Evolutionary conservation across 1,284 basidiomycete species (phyloP).

Genomic region (Leccinum subrobustum): DNA sequence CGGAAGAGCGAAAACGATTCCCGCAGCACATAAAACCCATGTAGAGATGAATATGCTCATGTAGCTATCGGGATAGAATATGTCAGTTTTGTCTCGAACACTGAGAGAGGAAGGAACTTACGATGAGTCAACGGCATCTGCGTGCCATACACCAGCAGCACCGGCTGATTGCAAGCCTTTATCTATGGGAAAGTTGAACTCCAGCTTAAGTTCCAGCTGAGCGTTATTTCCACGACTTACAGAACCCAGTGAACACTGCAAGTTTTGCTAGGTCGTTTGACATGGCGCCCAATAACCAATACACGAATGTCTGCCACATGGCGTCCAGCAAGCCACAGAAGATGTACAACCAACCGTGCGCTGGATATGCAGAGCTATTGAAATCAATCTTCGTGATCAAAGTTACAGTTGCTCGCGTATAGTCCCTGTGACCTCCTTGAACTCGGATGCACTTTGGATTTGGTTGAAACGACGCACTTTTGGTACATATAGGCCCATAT

Average conservation of each 20-base stretch:
- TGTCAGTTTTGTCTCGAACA: background rate
- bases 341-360: constrained; percentile 46
- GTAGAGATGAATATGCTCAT: constrained; percentile 41
- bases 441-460: background rate
- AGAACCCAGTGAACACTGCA: constrained; percentile 34
- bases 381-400: constrained; percentile 43
- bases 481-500: constrained; percentile 55
- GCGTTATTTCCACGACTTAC: constrained; percentile 13
- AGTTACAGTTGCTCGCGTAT: constrained; percentile 44
- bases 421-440: constrained; percentile 36
- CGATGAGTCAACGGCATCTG: constrained; percentile 24
- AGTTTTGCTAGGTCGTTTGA: constrained; percentile 34
- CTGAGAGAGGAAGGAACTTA: constrained; percentile 13
- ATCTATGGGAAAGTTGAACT: constrained; percentile 15
- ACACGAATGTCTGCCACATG: constrained; percentile 61
- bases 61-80: constrained; percentile 26
- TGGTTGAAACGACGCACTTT: constrained; percentile 32
- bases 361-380: constrained; percentile 39
- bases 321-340: constrained; percentile 45
- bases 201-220: background rate
- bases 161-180: constrained; percentile 34
- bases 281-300: constrained; percentile 46
- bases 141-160: constrained; percentile 33
- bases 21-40: constrained; percentile 36
- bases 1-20: constrained; percentile 37